Percentiles rank a stretch among this genome's conserved stretches.
phyloP scores from a whole-genome alignment of 495 filamentous ascomycete genomes.

The Penicillium pulvis region DNA sequence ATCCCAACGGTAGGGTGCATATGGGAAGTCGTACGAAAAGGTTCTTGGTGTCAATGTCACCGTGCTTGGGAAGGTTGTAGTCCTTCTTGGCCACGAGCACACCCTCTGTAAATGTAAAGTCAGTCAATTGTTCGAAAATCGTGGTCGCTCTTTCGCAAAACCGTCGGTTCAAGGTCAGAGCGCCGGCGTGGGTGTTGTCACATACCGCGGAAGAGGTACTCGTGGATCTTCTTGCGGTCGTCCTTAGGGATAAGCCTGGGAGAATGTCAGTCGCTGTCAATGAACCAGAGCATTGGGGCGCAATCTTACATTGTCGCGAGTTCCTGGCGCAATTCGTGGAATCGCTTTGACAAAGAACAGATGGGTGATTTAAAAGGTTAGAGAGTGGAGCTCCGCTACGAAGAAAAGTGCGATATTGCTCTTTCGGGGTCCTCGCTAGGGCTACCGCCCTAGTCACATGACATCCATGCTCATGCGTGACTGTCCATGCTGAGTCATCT shows the following conservation, averaged over 20 bases:
- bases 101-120: slow-evolving; percentile 64
- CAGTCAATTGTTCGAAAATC: slow-evolving; percentile 23
- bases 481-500: slow-evolving; percentile 6
- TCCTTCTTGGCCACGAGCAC: slow-evolving; percentile 99
- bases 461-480: slow-evolving; percentile 8
- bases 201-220: slow-evolving; percentile 98
- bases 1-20: neutral
- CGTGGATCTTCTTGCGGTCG: slow-evolving; percentile 99
- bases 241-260: slow-evolving; percentile 96
- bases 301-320: slow-evolving; percentile 58
- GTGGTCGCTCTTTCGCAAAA: slow-evolving; percentile 7
- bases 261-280: slow-evolving; percentile 26
- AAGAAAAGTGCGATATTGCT: slow-evolving; percentile 47
- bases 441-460: slow-evolving; percentile 39
- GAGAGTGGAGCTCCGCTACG: slow-evolving; percentile 41
- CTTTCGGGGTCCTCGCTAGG: slow-evolving; percentile 35
- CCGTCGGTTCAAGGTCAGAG: slow-evolving; percentile 4
- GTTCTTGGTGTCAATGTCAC: slow-evolving; percentile 97
- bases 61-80: slow-evolving; percentile 90
- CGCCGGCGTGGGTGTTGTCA: slow-evolving; percentile 31
- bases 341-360: slow-evolving; percentile 56
- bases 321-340: slow-evolving; percentile 61
- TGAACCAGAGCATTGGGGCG: neutral
- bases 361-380: slow-evolving; percentile 44
- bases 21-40: slow-evolving; percentile 57